phyloP scores from a whole-genome alignment of 2,329 filamentous ascomycete genomes.

The Aureobasidium sp. region DNA sequence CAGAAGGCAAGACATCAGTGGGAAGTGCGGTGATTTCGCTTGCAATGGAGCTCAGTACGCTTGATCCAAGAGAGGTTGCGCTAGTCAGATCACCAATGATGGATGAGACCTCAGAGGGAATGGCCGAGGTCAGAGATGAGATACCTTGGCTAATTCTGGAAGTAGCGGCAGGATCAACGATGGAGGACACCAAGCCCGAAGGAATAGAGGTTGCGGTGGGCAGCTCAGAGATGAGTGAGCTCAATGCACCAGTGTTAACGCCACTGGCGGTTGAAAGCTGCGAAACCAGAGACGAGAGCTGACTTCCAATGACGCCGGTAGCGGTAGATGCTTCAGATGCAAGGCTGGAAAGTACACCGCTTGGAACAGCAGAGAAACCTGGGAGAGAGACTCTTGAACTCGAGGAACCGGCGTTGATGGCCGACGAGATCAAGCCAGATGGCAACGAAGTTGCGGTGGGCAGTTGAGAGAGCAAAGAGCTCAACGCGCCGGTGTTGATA shows the following conservation, averaged over 20 bases:
- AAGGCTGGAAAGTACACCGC: background rate
- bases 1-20: background rate
- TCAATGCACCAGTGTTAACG: constrained; percentile 1
- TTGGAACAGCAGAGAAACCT: background rate
- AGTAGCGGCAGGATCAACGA: background rate
- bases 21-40: background rate
- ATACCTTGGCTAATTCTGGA: background rate
- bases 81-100: background rate
- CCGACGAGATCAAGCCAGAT: background rate
- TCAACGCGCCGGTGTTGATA: background rate
- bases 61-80: background rate
- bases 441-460: constrained; percentile 1
- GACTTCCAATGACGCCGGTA: background rate
- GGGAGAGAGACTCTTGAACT: background rate
- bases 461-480: constrained; percentile 1
- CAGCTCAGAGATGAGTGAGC: constrained; percentile 2
- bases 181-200: too few relatives aligned
- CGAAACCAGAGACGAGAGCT: constrained; percentile 7
- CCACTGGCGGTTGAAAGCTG: background rate
- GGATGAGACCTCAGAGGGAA: background rate
- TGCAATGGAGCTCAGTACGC: background rate
- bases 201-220: background rate
- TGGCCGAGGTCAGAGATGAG: background rate
- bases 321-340: background rate
- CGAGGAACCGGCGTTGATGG: background rate